Evolutionary conservation across 2,329 filamentous ascomycete species (phyloP).

Genomic region (Penicillium sp.): DNA sequence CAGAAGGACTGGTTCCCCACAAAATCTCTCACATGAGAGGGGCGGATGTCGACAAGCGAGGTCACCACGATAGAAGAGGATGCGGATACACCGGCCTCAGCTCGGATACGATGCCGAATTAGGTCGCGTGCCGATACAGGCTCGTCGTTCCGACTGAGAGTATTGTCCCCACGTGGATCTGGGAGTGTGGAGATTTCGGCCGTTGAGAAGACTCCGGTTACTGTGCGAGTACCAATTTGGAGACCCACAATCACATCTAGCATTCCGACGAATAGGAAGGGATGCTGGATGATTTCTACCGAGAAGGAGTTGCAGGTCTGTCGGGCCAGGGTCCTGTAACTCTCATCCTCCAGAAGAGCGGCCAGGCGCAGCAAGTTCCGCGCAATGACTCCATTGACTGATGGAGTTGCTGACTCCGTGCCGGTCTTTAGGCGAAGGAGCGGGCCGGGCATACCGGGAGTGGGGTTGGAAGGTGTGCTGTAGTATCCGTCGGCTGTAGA

Average conservation of each 20-base stretch:
- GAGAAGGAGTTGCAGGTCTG: slow-evolving; percentile 82
- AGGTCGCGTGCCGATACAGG: slow-evolving; percentile 29
- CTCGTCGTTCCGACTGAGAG: slow-evolving; percentile 20
- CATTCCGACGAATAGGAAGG: slow-evolving; percentile 83
- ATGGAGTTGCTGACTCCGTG: slow-evolving; percentile 88
- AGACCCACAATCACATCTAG: slow-evolving; percentile 71
- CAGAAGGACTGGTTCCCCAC: slow-evolving; percentile 37
- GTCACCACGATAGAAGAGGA: slow-evolving; percentile 34
- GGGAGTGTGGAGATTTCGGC: slow-evolving; percentile 18
- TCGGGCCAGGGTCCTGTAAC: slow-evolving; percentile 62
- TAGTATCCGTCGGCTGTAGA: slow-evolving; percentile 42
- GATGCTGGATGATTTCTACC: slow-evolving; percentile 85
- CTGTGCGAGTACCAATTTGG: slow-evolving; percentile 63
- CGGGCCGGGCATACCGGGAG: slow-evolving; percentile 56
- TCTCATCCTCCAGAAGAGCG: slow-evolving; percentile 62
- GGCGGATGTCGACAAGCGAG: slow-evolving; percentile 38
- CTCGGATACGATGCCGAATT: slow-evolving; percentile 33
- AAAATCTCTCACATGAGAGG: slow-evolving; percentile 34
- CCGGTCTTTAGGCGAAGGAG: slow-evolving; percentile 90
- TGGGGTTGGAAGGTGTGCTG: slow-evolving; percentile 45
- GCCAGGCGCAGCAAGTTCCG: slow-evolving; percentile 81
- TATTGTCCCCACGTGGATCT: slow-evolving; percentile 14
- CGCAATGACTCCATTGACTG: slow-evolving; percentile 82
- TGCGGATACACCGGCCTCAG: slow-evolving; percentile 32
- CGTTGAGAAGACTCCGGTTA: slow-evolving; percentile 54